phyloP scores from a whole-genome alignment of 495 filamentous ascomycete species.

The Podospora pseudopauciseta region DNA sequence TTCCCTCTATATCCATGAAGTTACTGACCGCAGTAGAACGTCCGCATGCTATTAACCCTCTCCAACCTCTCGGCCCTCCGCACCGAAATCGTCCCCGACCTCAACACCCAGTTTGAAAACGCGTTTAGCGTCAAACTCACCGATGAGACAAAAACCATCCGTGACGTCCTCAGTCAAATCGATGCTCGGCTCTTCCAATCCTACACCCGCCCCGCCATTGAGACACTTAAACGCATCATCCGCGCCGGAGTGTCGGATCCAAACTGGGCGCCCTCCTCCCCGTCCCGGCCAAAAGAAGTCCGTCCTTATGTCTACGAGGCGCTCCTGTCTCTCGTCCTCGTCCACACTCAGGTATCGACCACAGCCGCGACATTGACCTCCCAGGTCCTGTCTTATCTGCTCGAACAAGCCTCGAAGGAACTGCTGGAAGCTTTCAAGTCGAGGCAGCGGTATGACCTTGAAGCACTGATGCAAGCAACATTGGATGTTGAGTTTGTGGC shows the following conservation, averaged over 20 bases:
- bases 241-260: conserved; percentile 63
- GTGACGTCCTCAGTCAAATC: conserved; percentile 84
- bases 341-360: conserved; percentile 88
- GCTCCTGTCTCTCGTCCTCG: conserved; percentile 75
- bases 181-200: conserved; percentile 84
- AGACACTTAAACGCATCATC: conserved; percentile 60
- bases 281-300: conserved; percentile 65
- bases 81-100: conserved; percentile 69
- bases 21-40: conserved; percentile 57
- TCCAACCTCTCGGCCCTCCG: conserved; percentile 81
- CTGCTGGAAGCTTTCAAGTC: conserved; percentile 67
- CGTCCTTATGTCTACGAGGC: conserved; percentile 84
- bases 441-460: conserved; percentile 64
- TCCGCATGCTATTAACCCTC: conserved; percentile 88
- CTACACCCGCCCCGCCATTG: conserved; percentile 73
- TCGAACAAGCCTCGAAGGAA: conserved; percentile 69
- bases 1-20: not conserved
- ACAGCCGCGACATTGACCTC: conserved; percentile 67
- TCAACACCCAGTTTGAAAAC: conserved; percentile 83
- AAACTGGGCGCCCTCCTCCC: conserved; percentile 62
- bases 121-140: conserved; percentile 86
- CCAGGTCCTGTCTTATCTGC: conserved; percentile 73
- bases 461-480: conserved; percentile 92
- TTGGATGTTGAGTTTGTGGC: conserved; percentile 95
- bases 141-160: conserved; percentile 84